These are phyloP conservation scores for Monosporozyma servazzii DNA, from an alignment of 805 yeast species.

Conservation along the genomic window DNA sequence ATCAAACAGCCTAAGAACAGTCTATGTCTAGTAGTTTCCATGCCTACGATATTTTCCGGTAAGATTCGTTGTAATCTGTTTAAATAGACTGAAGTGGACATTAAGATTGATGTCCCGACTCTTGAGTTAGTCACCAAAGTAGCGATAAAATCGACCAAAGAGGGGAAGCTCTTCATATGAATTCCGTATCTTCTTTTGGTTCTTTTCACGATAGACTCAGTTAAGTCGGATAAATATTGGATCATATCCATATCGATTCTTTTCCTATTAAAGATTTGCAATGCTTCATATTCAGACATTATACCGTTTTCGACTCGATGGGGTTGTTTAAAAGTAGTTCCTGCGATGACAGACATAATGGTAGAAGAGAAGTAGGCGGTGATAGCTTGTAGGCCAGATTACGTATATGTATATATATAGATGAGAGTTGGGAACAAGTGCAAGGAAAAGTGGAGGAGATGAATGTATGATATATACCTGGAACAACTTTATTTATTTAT, in stretches of 20 bases:
- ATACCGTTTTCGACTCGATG: background rate
- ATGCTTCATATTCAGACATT: slow-evolving; percentile 25
- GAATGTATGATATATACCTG: no score
- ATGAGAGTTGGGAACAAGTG: no score
- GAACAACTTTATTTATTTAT: no score
- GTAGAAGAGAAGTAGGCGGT: background rate
- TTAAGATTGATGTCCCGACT: slow-evolving; percentile 89
- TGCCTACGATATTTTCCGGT: slow-evolving; percentile 85
- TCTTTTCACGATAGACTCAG: slow-evolving; percentile 22
- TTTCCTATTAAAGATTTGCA: slow-evolving; percentile 20
- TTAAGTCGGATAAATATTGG: slow-evolving; percentile 17
- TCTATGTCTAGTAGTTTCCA: slow-evolving; percentile 85
- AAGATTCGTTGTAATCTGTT: slow-evolving; percentile 65
- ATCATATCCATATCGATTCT: slow-evolving; percentile 26
- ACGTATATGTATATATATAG: no score
- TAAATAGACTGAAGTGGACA: slow-evolving; percentile 83
- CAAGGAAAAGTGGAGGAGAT: no score
- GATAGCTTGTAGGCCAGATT: no score
- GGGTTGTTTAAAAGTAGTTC: background rate
- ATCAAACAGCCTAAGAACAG: slow-evolving; percentile 84
- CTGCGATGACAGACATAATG: background rate
- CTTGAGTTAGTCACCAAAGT: slow-evolving; percentile 69
- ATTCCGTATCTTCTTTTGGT: slow-evolving; percentile 8
- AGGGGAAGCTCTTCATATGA: slow-evolving; percentile 26
- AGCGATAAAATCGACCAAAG: slow-evolving; percentile 58